Evolutionary conservation across 192 early-diverging fungal genomes (phyloP), one percentile per base, ranked within the genome.

Genomic region (Umbelopsis sp.): DNA sequence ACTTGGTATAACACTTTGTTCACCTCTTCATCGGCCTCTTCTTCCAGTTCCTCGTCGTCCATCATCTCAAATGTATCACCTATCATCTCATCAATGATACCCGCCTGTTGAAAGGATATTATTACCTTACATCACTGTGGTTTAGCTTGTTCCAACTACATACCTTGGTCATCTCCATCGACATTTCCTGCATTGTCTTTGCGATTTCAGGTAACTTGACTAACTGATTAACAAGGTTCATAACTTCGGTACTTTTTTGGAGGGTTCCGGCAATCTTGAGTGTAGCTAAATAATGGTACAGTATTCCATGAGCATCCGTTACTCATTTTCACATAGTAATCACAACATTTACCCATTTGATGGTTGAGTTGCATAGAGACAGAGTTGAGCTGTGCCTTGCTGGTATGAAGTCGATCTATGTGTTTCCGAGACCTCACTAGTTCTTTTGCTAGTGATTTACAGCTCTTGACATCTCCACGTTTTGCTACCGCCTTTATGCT

Each of bases 51-150:
- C 1, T 93, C 94, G 44, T 97, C 96, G 49, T 97, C 95, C 71
- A 91, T 76, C 59, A 81, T 82, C 43, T 96, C 96, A 72, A 99
- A 86, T 62, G 92, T 88, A 75, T 97, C 96, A 67, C 91, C 85
- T 52, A 97, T 87, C 95, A 97, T 98, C 78, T 99, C 97, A 76
- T 94, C 91, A 66, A 99, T 96, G 70, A 99, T 88, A 20, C 96
- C 96, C 2, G 97, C 95, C 94, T 95, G 80, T 10, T 65, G 24
- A 38, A 24, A 5, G 12, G 12, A 11, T 41, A 41, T 41, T 41
- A 41, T 6, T 41, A 41, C 12, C 38, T 41, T 41, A 11, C 7
- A 41, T 5, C 38, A 6, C 38, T 1, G 7, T 41, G 38, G 12
- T 41, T n/a, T n/a, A n/a, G 4, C 1, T 41, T 41, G 38, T 41